phyloP scores from a whole-genome alignment of 768 basidiomycete species.

The Trametes elegans region DNA sequence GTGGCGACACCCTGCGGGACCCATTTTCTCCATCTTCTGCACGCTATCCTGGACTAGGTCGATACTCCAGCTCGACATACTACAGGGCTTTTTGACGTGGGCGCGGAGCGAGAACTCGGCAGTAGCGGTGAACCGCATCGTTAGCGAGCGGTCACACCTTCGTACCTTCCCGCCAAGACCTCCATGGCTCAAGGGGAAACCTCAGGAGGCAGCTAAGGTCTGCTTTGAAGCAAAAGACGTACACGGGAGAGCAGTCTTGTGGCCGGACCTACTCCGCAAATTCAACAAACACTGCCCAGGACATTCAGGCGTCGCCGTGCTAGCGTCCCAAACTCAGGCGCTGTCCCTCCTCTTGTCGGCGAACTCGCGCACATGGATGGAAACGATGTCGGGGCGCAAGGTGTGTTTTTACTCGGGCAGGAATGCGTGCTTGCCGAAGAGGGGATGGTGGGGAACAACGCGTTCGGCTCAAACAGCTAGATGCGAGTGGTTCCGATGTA shows the following conservation, averaged over 20 bases:
- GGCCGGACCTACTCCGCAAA: slow-evolving; percentile 81
- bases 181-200: slow-evolving; percentile 53
- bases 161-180: background rate
- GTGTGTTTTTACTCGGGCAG: slow-evolving; percentile 43
- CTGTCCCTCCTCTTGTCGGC: slow-evolving; percentile 50
- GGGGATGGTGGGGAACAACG: slow-evolving; percentile 48
- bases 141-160: too few species aligned
- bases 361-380: slow-evolving; percentile 49
- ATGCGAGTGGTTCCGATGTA: slow-evolving; percentile 56
- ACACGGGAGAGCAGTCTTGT: slow-evolving; percentile 53
- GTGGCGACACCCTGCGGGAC: too few species aligned
- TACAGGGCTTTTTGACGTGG: too few species aligned
- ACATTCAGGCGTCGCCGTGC: slow-evolving; percentile 56
- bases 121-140: too few species aligned
- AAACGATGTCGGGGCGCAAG: slow-evolving; percentile 33
- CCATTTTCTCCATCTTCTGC: too few species aligned
- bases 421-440: slow-evolving; percentile 61
- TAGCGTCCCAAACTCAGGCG: slow-evolving; percentile 66
- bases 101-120: too few species aligned
- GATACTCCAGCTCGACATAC: too few species aligned
- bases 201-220: slow-evolving; percentile 66
- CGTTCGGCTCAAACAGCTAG: slow-evolving; percentile 48
- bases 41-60: too few species aligned
- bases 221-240: slow-evolving; percentile 61
- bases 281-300: slow-evolving; percentile 82